These are phyloP conservation scores for Jacaranda copaia DNA, from an alignment of 257 asterid genomes.

Conservation along the genomic window DNA sequence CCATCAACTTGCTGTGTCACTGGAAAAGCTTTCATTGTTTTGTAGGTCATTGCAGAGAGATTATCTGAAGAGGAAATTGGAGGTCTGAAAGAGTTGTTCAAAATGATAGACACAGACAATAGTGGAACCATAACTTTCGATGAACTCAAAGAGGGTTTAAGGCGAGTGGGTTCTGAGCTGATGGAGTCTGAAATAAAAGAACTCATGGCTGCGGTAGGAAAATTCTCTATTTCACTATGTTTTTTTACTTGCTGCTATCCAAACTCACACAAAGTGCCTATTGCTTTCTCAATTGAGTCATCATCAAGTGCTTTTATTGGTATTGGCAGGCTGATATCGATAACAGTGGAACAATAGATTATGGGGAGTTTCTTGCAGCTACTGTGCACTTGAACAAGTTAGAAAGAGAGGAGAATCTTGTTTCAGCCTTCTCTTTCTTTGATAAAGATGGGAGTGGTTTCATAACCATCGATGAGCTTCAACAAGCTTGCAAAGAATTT, in stretches of 20 bases:
- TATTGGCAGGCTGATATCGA: slow-evolving; percentile 85
- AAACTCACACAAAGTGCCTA: slow-evolving; percentile 1
- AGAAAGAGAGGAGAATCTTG: slow-evolving; percentile 86
- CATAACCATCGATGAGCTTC: slow-evolving; percentile 93
- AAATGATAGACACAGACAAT: slow-evolving; percentile 88
- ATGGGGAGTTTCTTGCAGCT: slow-evolving; percentile 98
- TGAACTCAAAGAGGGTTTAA: slow-evolving; percentile 89
- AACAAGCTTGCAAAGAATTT: slow-evolving; percentile 91
- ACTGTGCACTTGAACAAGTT: slow-evolving; percentile 95
- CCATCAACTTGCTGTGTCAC: slow-evolving; percentile 16
- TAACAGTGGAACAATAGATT: slow-evolving; percentile 91
- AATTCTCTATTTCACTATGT: slow-evolving; percentile 1
- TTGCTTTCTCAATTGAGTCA: slow-evolving; percentile 3
- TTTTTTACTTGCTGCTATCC: not conserved
- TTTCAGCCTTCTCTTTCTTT: slow-evolving; percentile 88
- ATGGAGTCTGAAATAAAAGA: slow-evolving; percentile 95
- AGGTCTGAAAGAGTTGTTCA: slow-evolving; percentile 86
- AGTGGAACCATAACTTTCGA: slow-evolving; percentile 95
- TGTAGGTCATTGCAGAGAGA: slow-evolving; percentile 90
- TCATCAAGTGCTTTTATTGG: not conserved
- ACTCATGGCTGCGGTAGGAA: slow-evolving; percentile 86
- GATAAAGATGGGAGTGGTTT: slow-evolving; percentile 96
- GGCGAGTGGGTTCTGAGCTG: slow-evolving; percentile 86
- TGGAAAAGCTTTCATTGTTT: slow-evolving; percentile 28
- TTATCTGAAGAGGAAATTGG: slow-evolving; percentile 97